phyloP scores from a whole-genome alignment of 164 flowering plant genomes.

The Malania oleifera region DNA sequence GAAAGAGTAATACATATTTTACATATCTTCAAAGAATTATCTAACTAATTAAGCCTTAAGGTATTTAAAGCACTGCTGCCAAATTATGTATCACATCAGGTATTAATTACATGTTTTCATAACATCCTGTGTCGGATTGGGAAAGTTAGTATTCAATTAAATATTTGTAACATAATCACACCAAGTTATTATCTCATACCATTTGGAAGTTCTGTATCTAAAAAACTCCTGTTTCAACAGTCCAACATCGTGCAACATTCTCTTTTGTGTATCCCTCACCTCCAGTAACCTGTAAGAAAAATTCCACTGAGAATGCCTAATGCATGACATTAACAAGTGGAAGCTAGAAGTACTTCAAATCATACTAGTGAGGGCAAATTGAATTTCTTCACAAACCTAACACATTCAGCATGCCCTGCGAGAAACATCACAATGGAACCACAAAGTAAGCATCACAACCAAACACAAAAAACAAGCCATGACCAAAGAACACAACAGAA shows the following conservation, averaged over 20 bases:
- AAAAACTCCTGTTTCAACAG: constrained; percentile 91
- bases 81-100: too few species aligned
- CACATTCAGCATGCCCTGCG: constrained; percentile 96
- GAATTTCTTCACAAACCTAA: constrained; percentile 85
- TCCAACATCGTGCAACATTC: constrained; percentile 98
- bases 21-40: too few species aligned
- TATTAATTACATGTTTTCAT: too few species aligned
- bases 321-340: not conserved
- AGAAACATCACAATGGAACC: constrained; percentile 9
- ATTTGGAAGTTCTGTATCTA: constrained; percentile 87
- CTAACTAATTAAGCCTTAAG: too few species aligned
- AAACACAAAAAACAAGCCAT: not conserved
- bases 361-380: constrained; percentile 87
- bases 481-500: constrained; percentile 7
- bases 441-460: constrained; percentile 3
- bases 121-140: too few species aligned
- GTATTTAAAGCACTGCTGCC: too few species aligned
- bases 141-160: too few species aligned
- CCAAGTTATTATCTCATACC: constrained; percentile 33
- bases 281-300: constrained; percentile 79
- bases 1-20: too few species aligned
- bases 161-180: not conserved
- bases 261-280: constrained; percentile 99
- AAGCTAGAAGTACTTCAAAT: not conserved
- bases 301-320: not conserved